These are phyloP conservation scores for Colletotrichum tabaci DNA, from an alignment of 2,329 filamentous ascomycete genomes.

Conservation along the genomic window DNA sequence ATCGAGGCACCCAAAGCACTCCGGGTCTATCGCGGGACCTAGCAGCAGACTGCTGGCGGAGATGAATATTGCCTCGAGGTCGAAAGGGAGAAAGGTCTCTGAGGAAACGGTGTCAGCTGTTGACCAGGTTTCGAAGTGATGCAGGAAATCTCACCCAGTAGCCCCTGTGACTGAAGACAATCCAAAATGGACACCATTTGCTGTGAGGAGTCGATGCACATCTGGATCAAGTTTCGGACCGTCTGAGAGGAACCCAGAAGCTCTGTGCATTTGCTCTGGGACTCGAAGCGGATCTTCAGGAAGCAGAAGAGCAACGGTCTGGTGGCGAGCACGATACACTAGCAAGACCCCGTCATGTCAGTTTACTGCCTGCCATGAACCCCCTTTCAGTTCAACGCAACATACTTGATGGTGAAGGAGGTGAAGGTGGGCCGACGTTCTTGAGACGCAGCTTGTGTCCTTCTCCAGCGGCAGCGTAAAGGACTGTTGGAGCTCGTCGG, in stretches of 20 bases:
- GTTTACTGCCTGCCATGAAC: not conserved
- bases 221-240: slow-evolving; percentile 52
- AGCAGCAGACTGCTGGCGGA: slow-evolving; percentile 60
- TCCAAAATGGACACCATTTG: slow-evolving; percentile 57
- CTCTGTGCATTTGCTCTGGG: slow-evolving; percentile 44
- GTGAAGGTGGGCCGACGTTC: slow-evolving; percentile 51
- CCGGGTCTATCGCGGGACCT: slow-evolving; percentile 53
- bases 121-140: not conserved
- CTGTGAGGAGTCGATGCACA: slow-evolving; percentile 53
- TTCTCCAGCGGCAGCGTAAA: slow-evolving; percentile 51
- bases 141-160: slow-evolving; percentile 56
- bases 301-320: slow-evolving; percentile 52
- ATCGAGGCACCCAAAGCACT: slow-evolving; percentile 52
- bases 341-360: fast-evolving
- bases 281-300: slow-evolving; percentile 51
- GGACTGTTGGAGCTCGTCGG: slow-evolving; percentile 49
- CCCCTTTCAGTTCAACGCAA: slow-evolving; percentile 30
- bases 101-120: not conserved
- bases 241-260: slow-evolving; percentile 56
- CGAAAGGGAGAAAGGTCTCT: slow-evolving; percentile 66
- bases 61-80: slow-evolving; percentile 61
- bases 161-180: slow-evolving; percentile 59
- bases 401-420: slow-evolving; percentile 52
- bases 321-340: slow-evolving; percentile 54
- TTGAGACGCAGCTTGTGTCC: slow-evolving; percentile 51